phyloP scores from a whole-genome alignment of 371 early-diverging fungal species.

The Syncephalastrum racemosum region DNA sequence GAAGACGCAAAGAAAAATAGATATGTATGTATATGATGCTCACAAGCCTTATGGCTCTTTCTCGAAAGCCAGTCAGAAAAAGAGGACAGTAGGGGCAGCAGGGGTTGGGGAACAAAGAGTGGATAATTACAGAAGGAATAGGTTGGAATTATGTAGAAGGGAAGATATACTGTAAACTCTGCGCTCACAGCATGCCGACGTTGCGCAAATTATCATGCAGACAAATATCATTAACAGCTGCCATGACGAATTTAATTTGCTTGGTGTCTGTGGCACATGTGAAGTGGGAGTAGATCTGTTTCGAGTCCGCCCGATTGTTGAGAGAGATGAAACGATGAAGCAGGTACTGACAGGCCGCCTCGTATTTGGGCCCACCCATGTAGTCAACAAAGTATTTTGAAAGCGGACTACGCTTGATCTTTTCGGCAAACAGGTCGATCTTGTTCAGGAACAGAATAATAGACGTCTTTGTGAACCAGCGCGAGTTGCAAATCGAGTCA shows the following conservation, averaged over 20 bases:
- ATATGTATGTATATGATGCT: too few species aligned
- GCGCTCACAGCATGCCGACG: constrained; percentile 57
- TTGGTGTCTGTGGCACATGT: constrained; percentile 70
- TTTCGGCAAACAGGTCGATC: constrained; percentile 77
- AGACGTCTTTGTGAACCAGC: constrained; percentile 79
- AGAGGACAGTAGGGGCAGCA: too few species aligned
- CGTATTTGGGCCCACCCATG: constrained; percentile 66
- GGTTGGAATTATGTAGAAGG: background rate
- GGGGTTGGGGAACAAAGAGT: too few species aligned
- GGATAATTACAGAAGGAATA: background rate
- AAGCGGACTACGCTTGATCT: constrained; percentile 64
- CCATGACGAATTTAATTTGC: constrained; percentile 76
- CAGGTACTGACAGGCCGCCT: constrained; percentile 55
- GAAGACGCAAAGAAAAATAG: too few species aligned
- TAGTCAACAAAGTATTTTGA: constrained; percentile 73
- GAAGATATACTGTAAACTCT: too few species aligned
- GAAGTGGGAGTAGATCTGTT: constrained; percentile 54
- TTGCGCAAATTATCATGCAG: constrained; percentile 63
- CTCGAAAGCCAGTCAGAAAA: too few species aligned
- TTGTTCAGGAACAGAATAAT: constrained; percentile 87
- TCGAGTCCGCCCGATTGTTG: constrained; percentile 40
- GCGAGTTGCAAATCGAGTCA: constrained; percentile 75
- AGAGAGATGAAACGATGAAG: constrained; percentile 43
- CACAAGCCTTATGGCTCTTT: too few species aligned
- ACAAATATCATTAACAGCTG: constrained; percentile 76